phyloP scores from a whole-genome alignment of 1,284 basidiomycete genomes.

The Calocybe gambosa region DNA sequence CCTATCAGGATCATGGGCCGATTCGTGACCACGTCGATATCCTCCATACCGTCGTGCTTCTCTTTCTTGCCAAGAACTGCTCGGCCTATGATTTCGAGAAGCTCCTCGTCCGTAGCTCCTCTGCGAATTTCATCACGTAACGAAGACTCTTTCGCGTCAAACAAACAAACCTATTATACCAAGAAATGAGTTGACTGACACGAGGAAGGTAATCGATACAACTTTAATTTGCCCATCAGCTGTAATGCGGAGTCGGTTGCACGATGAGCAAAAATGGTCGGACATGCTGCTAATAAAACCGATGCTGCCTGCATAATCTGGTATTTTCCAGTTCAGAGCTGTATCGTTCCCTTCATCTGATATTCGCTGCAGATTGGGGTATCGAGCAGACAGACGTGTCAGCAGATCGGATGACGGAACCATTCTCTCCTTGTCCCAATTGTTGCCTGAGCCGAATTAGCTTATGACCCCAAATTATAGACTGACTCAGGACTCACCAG shows the following conservation, averaged over 20 bases:
- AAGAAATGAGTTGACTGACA: slow-evolving; percentile 1
- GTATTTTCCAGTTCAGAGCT: slow-evolving; percentile 72
- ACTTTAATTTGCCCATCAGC: slow-evolving; percentile 88
- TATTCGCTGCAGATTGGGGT: slow-evolving; percentile 49
- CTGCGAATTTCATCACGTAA: slow-evolving; percentile 69
- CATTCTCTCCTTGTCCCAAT: slow-evolving; percentile 82
- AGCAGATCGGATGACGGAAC: slow-evolving; percentile 66
- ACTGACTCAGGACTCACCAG: slow-evolving; percentile 39
- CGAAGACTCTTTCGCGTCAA: slow-evolving; percentile 81
- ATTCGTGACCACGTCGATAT: slow-evolving; percentile 70
- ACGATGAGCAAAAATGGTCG: slow-evolving; percentile 84
- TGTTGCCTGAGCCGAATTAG: slow-evolving; percentile 54
- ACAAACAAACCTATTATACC: slow-evolving; percentile 68
- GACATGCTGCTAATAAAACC: slow-evolving; percentile 93
- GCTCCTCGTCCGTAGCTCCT: slow-evolving; percentile 57
- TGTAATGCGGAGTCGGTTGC: slow-evolving; percentile 79
- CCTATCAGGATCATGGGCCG: slow-evolving; percentile 90
- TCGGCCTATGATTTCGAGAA: slow-evolving; percentile 57
- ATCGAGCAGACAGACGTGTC: slow-evolving; percentile 36
- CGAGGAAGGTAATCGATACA: slow-evolving; percentile 22
- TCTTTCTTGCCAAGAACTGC: slow-evolving; percentile 75
- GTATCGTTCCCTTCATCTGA: slow-evolving; percentile 74
- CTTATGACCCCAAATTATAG: slow-evolving; percentile 3
- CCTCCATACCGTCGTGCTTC: slow-evolving; percentile 81
- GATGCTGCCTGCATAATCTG: slow-evolving; percentile 67